Evolutionary conservation across 345 rosid genomes (phyloP), one percentile per base, ranked within the genome.

Genomic region (Capsella bursapastoris): DNA sequence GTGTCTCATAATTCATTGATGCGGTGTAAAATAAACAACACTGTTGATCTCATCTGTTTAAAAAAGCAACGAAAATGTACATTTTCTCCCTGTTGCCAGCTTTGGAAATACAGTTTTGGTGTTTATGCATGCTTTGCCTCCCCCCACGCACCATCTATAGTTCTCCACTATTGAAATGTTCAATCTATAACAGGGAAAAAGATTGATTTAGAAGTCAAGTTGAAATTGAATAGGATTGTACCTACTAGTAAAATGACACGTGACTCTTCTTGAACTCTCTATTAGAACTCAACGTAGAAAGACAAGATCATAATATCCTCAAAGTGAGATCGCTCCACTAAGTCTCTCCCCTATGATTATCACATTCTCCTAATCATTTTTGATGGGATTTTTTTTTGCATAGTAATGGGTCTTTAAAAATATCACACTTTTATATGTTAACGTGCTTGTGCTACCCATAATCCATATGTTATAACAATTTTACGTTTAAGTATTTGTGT

Each of bases 151-250:
- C 90, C 92, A 66, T 66, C 50, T 66, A 66, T 84, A 86, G 78
- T 90, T 87, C 86, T 85, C 96, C 81, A 87, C 85, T 71, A 90
- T 66, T 4, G 86, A 89, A 22, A 49, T 72, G 88, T 66, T 92
- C 93, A 48, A 88, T 86, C 95, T 87, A 79, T 52, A 59, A 47
- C 45, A 58, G 79, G 73, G 31, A 67, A 48, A 35, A 7, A 1
- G 11, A 13, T 31, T 2, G 52, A 59, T 59, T 51, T 57, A 67
- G 73, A 67, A 67, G 56, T 22, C 79, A 67, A 67, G 43, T 67
- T 75, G 68, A 67, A 75, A 40, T 67, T 59, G 79, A 59, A 67
- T 59, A 50, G 16, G 44, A 40, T 14, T 31, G 40, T 59, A 52
- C 78, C 68, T 66, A 59, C 49, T 50, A 40, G 68, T 66, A 41